Evolutionary conservation across 225 moss, liverwort and hornwort genomes (phyloP), one percentile per base, ranked within the genome.

Genomic region (Neckera pumila): DNA sequence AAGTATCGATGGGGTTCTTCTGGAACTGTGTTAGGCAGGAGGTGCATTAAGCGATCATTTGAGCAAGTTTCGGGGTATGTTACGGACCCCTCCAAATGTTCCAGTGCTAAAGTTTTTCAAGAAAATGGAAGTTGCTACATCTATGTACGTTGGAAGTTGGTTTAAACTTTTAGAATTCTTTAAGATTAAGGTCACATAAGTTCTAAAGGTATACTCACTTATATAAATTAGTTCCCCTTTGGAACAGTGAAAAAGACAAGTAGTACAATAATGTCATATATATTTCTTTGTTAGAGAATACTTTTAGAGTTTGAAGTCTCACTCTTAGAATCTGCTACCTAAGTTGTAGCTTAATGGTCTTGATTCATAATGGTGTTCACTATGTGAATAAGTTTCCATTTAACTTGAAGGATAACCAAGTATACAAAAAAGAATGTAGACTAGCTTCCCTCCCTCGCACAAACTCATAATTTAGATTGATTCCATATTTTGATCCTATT

Each of bases 351-450:
- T 73, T 74, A 31, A 30, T 74, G 74, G 30, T 31, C 47, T 43
- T 43, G 27, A 10, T 45, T 73, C 17, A 47, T 18, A 30, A 17
- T 47, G 6, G 17, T 73, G 17, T 30, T 45, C 2, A 45, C 7
- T 6, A 30, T 1, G 0, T 45, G 3, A 31, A 31, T 31, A 47
- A 31, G 19, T 18, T 74, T 31, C 30, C 1, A 47, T 47, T 31
- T 2, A 4, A 19, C 11, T 74, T 31, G 3, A 30, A 30, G 2
- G 31, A 30, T 0, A 30, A 2, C 2, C 1, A 74, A 31, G 2
- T 74, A 17, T 45, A 2, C 17, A 3, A 30, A 73, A 73, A 43
- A 1, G 3, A 47, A 74, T 17, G 47, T 18, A 7, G 11, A 11
- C 11, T 47, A 47, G 18, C 18, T 11, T 47, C 7, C 3, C 47